Conservation (phyloP, 768 basidiomycete species). For the Piloderma croceum region DNA sequence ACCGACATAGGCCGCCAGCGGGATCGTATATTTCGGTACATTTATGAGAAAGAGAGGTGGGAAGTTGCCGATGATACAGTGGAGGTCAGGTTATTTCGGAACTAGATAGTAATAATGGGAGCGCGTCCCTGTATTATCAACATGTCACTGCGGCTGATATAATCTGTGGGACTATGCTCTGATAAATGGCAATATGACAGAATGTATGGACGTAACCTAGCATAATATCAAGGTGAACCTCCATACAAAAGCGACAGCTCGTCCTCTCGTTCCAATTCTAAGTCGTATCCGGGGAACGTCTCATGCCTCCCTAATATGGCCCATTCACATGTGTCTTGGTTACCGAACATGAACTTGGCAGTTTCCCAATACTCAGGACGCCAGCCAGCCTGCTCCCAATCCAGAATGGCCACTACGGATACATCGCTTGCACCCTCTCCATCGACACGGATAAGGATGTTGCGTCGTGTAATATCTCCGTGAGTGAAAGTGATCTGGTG, state of each 20-base stretch:
- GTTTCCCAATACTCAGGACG: slow-evolving; percentile 29
- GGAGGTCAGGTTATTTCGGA: slow-evolving; percentile 20
- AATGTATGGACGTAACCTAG: no score
- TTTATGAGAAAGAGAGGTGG: slow-evolving; percentile 18
- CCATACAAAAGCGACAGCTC: no score
- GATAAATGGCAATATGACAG: no score
- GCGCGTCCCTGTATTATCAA: no score
- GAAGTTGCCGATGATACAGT: slow-evolving; percentile 23
- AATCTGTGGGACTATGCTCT: no score
- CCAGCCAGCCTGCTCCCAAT: slow-evolving; percentile 28
- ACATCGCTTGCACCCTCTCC: slow-evolving; percentile 7
- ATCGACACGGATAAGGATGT: slow-evolving; percentile 28
- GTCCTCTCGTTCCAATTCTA: no score
- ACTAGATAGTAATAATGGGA: neutral
- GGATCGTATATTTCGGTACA: slow-evolving; percentile 14
- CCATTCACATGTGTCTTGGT: no score
- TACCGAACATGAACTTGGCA: no score
- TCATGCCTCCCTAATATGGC: no score
- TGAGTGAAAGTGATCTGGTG: slow-evolving; percentile 26
- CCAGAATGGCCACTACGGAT: slow-evolving; percentile 20
- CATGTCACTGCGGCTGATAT: no score
- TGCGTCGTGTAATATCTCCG: slow-evolving; percentile 35
- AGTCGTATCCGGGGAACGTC: no score
- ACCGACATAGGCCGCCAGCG: slow-evolving; percentile 9
- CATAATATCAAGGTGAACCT: no score